Evolutionary conservation across 371 early-diverging fungal genomes (phyloP), one percentile per base, ranked within the genome.

Genomic region (Rhizopus stolonifer): DNA sequence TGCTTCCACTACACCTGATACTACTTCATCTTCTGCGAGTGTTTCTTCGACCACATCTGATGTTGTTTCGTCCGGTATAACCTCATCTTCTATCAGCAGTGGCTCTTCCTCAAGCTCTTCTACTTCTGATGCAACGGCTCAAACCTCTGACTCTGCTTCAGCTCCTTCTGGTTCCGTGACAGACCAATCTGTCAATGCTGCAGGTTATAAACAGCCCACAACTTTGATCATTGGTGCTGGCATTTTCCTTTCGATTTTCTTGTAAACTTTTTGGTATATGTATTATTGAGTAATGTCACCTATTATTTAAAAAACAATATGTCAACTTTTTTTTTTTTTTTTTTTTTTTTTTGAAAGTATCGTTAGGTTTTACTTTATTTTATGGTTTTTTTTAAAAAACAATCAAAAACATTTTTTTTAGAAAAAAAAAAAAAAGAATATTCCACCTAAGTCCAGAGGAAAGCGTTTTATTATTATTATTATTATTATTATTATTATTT

Each of bases 21-120:
- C n/a, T 7, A 29, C 31, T 7, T 38, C 38, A 11, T 18, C 54
- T 34, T 13, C 29, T 34, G 38, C 45, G 10, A 10, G 7, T 10
- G 25, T 46, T 17, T 6, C 54, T 43, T 45, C 56, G 7, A 22
- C 52, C 13, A 39, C 26, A 1, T 39, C 56, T 10, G 13, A 51
- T 17, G 33, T 17, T 42, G 19, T 25, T 36, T 14, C 58, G 42
- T 11, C 46, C 11, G 25, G 52, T 11, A n/a, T 24, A 21, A 4
- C 32, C 36, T 42, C 49, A 40, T 6, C 36, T 43, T n/a, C 50
- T 8, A 29, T 29, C 31, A 4, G 31, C 31, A 10, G 31, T 29
- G 31, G n/a, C n/a, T n/a, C n/a, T n/a, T n/a, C n/a, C n/a, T 18
- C 52, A 17, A 31, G n/a, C 36, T 42, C 42, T 19, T 42, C 58